These are phyloP conservation scores for Lagerstroemia speciosa DNA, from an alignment of 345 rosid genomes.

Conservation along the genomic window DNA sequence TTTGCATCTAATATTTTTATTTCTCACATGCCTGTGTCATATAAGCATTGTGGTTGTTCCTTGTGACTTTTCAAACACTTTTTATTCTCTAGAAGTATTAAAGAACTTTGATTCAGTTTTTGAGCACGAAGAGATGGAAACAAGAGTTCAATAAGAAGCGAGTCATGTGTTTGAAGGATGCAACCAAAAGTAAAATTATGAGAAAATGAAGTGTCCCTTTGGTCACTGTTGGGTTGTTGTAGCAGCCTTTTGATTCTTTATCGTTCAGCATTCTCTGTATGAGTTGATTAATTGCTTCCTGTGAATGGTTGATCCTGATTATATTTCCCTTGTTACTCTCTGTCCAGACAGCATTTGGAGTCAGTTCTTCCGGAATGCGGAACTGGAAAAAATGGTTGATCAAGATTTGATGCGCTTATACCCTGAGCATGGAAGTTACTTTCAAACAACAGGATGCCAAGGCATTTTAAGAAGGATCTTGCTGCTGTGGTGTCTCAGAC, in stretches of 20 bases:
- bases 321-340: not conserved
- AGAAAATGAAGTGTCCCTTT: not conserved
- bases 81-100: not conserved
- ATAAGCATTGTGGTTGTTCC: not conserved
- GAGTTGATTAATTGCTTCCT: not conserved
- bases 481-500: slow-evolving; percentile 81
- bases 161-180: not conserved
- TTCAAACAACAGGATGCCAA: slow-evolving; percentile 80
- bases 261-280: not conserved
- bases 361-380: slow-evolving; percentile 76
- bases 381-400: slow-evolving; percentile 82
- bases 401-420: slow-evolving; percentile 79
- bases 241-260: not conserved
- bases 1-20: not conserved
- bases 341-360: slow-evolving; percentile 80
- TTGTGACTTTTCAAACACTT: not conserved
- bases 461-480: slow-evolving; percentile 71
- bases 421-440: slow-evolving; percentile 83
- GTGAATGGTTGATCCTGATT: not conserved
- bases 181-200: not conserved
- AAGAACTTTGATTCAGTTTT: not conserved
- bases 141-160: not conserved
- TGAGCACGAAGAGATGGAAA: not conserved
- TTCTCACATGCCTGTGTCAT: not conserved
- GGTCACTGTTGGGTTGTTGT: not conserved